Conservation (phyloP, 768 basidiomycete genomes). For the Pseudohyphozyma bogoriensis region DNA sequence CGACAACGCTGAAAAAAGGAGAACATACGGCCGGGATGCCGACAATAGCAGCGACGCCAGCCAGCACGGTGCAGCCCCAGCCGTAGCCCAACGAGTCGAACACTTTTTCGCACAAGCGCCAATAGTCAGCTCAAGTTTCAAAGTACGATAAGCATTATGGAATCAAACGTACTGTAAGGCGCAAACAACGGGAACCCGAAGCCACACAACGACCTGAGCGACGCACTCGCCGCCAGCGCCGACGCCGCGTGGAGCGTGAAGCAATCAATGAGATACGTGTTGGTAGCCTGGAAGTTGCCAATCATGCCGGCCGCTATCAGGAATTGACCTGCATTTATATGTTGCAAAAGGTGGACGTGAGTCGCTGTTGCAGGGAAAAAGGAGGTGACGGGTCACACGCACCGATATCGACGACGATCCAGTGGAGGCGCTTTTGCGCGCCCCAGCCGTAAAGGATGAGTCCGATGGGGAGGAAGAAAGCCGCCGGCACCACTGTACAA, state of each 20-base stretch:
- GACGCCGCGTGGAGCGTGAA: slow-evolving; percentile 38
- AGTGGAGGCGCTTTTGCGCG: slow-evolving; percentile 50
- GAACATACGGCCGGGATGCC: slow-evolving; percentile 45
- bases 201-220: slow-evolving; percentile 55
- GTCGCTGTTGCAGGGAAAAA: not conserved
- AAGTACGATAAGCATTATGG: not conserved
- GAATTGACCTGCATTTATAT: too few relatives aligned
- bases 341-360: not conserved
- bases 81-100: slow-evolving; percentile 58
- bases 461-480: slow-evolving; percentile 53
- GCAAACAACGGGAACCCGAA: slow-evolving; percentile 37
- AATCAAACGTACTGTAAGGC: slow-evolving; percentile 6
- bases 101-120: slow-evolving; percentile 1
- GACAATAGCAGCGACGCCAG: slow-evolving; percentile 49
- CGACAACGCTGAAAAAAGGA: too few relatives aligned
- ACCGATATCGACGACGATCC: slow-evolving; percentile 65
- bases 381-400: not conserved
- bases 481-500: slow-evolving; percentile 10
- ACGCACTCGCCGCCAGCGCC: slow-evolving; percentile 57
- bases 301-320: slow-evolving; percentile 21
- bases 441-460: slow-evolving; percentile 64
- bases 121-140: not conserved
- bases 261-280: slow-evolving; percentile 52
- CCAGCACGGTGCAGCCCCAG: slow-evolving; percentile 57
- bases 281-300: slow-evolving; percentile 47